These are phyloP conservation scores for Erodium moschatum DNA, from an alignment of 441 rosid species.

Conservation along the genomic window DNA sequence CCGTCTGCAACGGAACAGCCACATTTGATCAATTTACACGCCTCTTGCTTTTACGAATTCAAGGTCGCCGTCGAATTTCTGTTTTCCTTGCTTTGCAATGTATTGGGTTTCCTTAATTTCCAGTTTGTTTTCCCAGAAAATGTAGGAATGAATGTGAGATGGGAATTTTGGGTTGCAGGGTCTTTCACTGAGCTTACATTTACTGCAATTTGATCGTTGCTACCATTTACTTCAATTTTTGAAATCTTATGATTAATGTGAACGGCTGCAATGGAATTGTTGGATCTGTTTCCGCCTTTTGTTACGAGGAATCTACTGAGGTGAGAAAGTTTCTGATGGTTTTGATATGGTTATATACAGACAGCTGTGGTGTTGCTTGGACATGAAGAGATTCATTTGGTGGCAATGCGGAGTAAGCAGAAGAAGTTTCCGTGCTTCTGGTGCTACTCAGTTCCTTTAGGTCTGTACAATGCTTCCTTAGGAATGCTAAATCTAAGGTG, in stretches of 20 bases:
- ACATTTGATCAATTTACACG: slow-evolving; percentile 75
- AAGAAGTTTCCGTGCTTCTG: slow-evolving; percentile 97
- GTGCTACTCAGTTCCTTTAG: slow-evolving; percentile 72
- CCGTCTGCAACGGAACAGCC: slow-evolving; percentile 46
- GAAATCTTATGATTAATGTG: not conserved
- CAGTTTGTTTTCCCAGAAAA: not conserved
- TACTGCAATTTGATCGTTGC: not conserved
- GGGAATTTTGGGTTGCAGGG: not conserved
- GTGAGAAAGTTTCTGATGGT: not conserved
- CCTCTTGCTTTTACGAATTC: slow-evolving; percentile 70
- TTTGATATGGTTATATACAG: slow-evolving; percentile 28
- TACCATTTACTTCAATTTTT: not conserved
- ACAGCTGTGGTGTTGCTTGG: slow-evolving; percentile 79
- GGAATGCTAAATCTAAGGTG: slow-evolving; percentile 79
- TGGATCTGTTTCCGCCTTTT: not conserved
- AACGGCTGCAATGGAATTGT: not conserved
- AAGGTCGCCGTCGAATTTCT: slow-evolving; percentile 37
- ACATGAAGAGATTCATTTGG: slow-evolving; percentile 82
- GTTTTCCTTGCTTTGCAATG: not conserved
- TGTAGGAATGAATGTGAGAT: not conserved
- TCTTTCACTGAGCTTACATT: not conserved
- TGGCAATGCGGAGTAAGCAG: slow-evolving; percentile 97
- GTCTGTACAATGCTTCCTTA: slow-evolving; percentile 68
- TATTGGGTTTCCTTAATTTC: not conserved
- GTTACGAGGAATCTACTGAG: too few species aligned